A percentile compares a stretch with the other conserved stretches of the same genome.
These are phyloP conservation scores for Casaregolazyma suthepensis DNA, from an alignment of 1,139 yeast species.

Conservation along the genomic window DNA sequence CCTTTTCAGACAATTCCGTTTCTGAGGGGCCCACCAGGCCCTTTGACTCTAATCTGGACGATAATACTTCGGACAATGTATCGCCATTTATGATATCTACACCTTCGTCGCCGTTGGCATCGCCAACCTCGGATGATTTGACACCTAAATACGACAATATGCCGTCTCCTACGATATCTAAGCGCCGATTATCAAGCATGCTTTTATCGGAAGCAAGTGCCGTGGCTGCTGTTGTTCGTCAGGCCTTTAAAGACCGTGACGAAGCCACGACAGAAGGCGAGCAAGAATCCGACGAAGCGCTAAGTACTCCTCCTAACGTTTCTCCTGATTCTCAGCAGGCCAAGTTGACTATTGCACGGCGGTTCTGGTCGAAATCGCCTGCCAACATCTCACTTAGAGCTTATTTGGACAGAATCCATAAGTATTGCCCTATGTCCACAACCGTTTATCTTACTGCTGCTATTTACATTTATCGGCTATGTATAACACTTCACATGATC, in stretches of 20 bases:
- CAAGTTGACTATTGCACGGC: slow-evolving; percentile 23
- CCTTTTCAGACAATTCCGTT: not conserved
- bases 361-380: slow-evolving; percentile 36
- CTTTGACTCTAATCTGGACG: not conserved
- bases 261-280: not conserved
- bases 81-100: not conserved
- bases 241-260: not conserved
- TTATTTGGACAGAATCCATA: slow-evolving; percentile 38
- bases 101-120: not conserved
- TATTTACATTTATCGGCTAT: slow-evolving; percentile 33
- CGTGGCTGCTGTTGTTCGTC: slow-evolving; percentile 14
- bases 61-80: not conserved
- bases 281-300: not conserved
- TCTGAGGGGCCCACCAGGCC: not conserved
- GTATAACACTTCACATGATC: slow-evolving; percentile 29
- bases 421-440: slow-evolving; percentile 40
- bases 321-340: not conserved
- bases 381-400: slow-evolving; percentile 34
- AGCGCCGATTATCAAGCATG: slow-evolving; percentile 14
- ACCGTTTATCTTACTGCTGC: slow-evolving; percentile 40
- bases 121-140: not conserved
- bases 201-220: slow-evolving; percentile 17
- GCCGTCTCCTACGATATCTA: slow-evolving; percentile 6
- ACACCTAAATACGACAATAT: not conserved
- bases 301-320: not conserved